Percentiles rank a stretch among this genome's conserved stretches.
These are phyloP conservation scores for Phytopythium ostracodes DNA, from an alignment of 352 stramenopile genomes.

Conservation along the genomic window DNA sequence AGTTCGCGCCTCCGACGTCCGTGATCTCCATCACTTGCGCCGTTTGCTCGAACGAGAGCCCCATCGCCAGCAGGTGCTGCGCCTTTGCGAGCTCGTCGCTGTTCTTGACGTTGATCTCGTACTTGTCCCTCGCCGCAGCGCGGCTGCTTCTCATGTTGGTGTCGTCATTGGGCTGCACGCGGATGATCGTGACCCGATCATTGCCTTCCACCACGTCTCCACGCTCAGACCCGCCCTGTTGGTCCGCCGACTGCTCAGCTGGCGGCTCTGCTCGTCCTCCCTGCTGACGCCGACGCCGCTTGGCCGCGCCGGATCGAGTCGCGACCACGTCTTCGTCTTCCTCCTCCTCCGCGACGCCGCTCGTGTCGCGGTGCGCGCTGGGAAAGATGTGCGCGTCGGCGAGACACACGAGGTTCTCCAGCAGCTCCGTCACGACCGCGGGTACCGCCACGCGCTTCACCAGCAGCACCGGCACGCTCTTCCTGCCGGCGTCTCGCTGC, in stretches of 20 bases:
- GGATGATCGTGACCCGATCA: not conserved
- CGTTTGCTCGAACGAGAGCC: constrained; percentile 15
- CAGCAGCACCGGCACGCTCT: constrained; percentile 2
- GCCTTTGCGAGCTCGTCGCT: constrained; percentile 10
- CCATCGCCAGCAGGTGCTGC: constrained; percentile 10
- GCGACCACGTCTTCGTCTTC: not conserved
- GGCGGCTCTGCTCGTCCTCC: not conserved
- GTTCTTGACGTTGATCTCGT: constrained; percentile 6
- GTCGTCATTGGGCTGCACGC: not conserved
- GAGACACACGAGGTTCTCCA: constrained; percentile 10
- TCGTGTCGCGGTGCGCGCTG: not conserved
- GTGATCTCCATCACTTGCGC: constrained; percentile 3
- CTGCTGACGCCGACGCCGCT: not conserved
- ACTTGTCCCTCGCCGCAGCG: not conserved
- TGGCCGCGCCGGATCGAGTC: not conserved
- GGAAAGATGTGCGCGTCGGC: not conserved
- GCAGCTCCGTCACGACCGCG: constrained; percentile 21
- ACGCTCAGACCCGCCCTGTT: not conserved
- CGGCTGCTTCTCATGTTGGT: not conserved
- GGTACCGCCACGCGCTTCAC: constrained; percentile 12
- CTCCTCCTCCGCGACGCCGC: not conserved
- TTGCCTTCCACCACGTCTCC: constrained; percentile 2
- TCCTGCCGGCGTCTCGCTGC: not conserved
- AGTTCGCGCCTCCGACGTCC: not conserved
- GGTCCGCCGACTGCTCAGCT: not conserved